Evolutionary conservation across 768 basidiomycete species (phyloP), one percentile per base, ranked within the genome.

Genomic region (Russula vinacea): DNA sequence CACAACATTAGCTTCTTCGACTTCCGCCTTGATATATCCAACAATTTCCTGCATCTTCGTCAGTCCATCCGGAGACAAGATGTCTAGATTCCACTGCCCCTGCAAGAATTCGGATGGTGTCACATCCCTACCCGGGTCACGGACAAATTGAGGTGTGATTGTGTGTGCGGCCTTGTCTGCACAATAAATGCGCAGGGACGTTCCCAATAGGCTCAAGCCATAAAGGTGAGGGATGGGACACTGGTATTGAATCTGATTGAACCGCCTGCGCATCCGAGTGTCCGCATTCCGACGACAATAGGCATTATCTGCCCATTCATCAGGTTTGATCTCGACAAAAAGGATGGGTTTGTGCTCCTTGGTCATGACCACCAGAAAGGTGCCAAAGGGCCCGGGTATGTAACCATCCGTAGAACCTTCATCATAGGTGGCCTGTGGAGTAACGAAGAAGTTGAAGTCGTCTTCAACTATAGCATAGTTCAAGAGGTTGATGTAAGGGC

Each of bases 1-100:
- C 24, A 24, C 49, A 52, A 52, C 51, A 19, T 52, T 52, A n/a
- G 29, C 32, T 2, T 17, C 51, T n/a, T n/a, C n/a, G n/a, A n/a
- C n/a, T 52, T 52, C 56, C 26, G 19, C 26, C 29, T 60, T 51
- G 40, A 60, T 35, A 42, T 44, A 52, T 5, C 22, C 33, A 33
- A 44, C 32, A 53, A 60, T 44, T 44, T 60, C 59, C n/a, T 53
- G 39, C 51, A 60, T 53, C 40, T 44, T 52, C 50, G 4, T 19
- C 11, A 52, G n/a, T 52, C 59, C 59, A 0, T 60, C 59, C 40
- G 14, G 59, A 33, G 59, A 60, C 40, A 60, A 44, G 29, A 53
- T 33, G 51, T 53, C 40, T 32, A 60, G 22, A 24, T 44, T n/a
- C 49, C 50, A 51, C 51, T 53, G 11, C 6, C 59, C 59, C 59